Evolutionary conservation across 2,329 filamentous ascomycete species (phyloP).

Genomic region (Cadophora sp.): DNA sequence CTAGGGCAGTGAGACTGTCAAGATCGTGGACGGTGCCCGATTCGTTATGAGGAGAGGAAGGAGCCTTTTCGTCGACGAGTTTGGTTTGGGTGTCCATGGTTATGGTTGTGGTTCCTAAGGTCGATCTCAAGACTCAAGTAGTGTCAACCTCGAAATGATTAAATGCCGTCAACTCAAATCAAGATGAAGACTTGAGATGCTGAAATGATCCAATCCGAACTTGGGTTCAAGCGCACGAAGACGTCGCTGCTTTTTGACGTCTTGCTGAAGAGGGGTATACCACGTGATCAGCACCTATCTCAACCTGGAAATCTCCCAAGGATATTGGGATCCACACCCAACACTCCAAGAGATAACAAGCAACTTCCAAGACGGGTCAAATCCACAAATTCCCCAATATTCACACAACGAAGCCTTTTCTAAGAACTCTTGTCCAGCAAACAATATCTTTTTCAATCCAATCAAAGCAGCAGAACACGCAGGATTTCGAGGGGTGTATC

Average conservation of each 20-base stretch:
- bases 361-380: constrained; percentile 9
- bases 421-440: background rate
- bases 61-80: constrained; percentile 27
- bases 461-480: background rate
- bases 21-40: constrained; percentile 30
- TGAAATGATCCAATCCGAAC: background rate
- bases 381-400: constrained; percentile 10
- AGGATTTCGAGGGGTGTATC: background rate
- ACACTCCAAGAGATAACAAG: background rate
- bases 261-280: background rate
- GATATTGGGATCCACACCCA: background rate
- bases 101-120: too few species aligned
- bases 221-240: background rate
- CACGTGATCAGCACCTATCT: background rate
- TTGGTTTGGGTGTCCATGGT: constrained; percentile 13
- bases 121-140: background rate
- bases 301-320: too few species aligned
- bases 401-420: constrained; percentile 1
- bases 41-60: constrained; percentile 13
- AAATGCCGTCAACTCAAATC: background rate
- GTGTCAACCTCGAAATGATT: background rate
- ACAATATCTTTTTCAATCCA: background rate
- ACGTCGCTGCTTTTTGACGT: background rate
- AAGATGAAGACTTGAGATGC: background rate
- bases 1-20: constrained; percentile 47